Evolutionary conservation across 139 green algal genomes (phyloP).

Genomic region (Volvox africanus): DNA sequence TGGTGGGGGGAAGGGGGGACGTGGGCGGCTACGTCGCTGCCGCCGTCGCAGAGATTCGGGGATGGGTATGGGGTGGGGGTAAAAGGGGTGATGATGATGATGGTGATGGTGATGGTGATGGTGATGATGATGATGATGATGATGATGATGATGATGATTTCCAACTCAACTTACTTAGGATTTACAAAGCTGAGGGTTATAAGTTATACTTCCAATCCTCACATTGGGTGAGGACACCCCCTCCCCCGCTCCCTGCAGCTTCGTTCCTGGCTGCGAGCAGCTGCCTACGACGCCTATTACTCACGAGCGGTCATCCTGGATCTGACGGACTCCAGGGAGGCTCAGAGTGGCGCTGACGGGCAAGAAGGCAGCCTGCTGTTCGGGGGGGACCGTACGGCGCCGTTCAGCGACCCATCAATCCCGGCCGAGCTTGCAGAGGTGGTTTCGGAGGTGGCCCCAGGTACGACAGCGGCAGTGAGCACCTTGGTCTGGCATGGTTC

Average conservation of each 20-base stretch:
- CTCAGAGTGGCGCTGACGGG: background rate
- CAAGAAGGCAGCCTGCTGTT: background rate
- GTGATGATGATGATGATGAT: too few species aligned
- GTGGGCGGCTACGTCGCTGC: too few species aligned
- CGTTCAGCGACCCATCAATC: slow-evolving; percentile 1
- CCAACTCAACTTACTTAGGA: too few species aligned
- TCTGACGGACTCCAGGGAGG: slow-evolving; percentile 5
- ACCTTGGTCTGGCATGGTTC: too few species aligned
- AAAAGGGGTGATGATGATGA: too few species aligned
- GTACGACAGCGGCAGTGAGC: background rate
- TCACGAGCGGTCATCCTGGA: slow-evolving; percentile 1
- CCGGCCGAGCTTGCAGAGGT: background rate
- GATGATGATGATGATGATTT: too few species aligned
- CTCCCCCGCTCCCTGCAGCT: background rate
- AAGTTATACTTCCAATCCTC: too few species aligned
- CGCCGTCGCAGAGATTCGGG: too few species aligned
- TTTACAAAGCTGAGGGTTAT: too few species aligned
- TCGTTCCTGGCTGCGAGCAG: slow-evolving; percentile 35
- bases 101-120: too few species aligned
- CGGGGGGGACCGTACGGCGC: background rate
- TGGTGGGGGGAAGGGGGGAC: background rate
- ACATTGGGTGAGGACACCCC: too few species aligned
- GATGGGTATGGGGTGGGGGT: too few species aligned
- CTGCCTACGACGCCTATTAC: slow-evolving; percentile 35
- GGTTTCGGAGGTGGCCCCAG: slow-evolving; percentile 13